These are phyloP conservation scores for Veloporphyrellus conicus DNA, from an alignment of 1,284 basidiomycete species.

Conservation along the genomic window DNA sequence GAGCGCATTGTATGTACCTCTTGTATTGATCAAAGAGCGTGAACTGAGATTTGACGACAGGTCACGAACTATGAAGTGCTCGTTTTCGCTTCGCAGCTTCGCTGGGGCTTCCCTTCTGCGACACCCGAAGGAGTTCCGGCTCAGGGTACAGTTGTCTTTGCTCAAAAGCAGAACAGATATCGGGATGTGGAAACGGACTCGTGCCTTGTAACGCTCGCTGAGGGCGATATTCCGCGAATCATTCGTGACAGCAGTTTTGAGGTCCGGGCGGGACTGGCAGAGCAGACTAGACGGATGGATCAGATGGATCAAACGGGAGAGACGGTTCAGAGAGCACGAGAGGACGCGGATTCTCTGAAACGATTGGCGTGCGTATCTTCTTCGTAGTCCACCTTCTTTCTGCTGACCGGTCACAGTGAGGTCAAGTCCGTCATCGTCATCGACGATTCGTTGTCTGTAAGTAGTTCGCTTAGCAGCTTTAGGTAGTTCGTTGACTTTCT, in stretches of 20 bases:
- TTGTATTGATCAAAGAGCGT: not conserved
- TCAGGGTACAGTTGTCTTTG: constrained; percentile 33
- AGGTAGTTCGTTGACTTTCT: constrained; percentile 3
- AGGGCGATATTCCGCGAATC: constrained; percentile 29
- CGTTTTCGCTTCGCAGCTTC: constrained; percentile 34
- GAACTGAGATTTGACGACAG: constrained; percentile 13
- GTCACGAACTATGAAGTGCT: constrained; percentile 31
- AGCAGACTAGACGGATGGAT: constrained; percentile 16
- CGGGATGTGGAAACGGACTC: constrained; percentile 11
- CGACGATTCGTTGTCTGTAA: constrained; percentile 46
- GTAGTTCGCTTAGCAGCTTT: constrained; percentile 1
- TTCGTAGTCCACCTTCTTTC: not conserved
- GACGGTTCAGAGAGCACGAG: too few species aligned
- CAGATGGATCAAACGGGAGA: too few species aligned
- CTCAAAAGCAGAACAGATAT: constrained; percentile 22
- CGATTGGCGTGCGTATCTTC: constrained; percentile 26
- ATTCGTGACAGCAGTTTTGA: constrained; percentile 10
- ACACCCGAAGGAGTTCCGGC: constrained; percentile 12
- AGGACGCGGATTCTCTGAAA: constrained; percentile 8
- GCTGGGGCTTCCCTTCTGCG: constrained; percentile 27
- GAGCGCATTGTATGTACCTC: constrained; percentile 23
- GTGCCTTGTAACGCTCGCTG: constrained; percentile 28
- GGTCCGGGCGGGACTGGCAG: too few species aligned
- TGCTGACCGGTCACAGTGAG: constrained; percentile 21
- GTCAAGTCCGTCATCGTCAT: constrained; percentile 40